A percentile compares a stretch with the other conserved stretches of the same genome.
Evolutionary conservation across 768 basidiomycete species (phyloP).

Genomic region (Mrakia gelida): DNA sequence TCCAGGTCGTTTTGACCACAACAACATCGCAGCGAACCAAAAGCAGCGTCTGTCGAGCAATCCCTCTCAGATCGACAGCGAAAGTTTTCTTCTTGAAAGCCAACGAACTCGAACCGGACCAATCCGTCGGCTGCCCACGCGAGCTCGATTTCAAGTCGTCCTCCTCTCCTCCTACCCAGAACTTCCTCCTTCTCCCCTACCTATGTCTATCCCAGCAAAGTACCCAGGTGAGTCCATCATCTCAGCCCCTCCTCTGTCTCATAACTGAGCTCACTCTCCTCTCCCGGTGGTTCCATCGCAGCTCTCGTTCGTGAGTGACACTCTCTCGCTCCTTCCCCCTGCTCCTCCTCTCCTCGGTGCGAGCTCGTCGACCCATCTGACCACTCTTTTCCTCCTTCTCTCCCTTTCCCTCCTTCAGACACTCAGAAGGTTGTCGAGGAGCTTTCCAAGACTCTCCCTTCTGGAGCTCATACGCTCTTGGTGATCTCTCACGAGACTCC

Average conservation of each 20-base stretch:
- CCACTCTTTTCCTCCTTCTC: background rate
- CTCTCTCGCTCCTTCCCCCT: background rate
- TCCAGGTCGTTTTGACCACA: no score
- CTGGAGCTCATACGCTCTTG: slow-evolving; percentile 12
- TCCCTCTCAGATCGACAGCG: no score
- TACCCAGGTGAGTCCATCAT: background rate
- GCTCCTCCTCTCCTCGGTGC: background rate
- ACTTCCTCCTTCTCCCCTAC: background rate
- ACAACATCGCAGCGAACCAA: no score
- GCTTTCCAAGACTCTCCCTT: background rate
- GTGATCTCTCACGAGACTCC: slow-evolving; percentile 29
- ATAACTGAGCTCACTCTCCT: background rate
- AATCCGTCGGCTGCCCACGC: background rate
- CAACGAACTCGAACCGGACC: no score
- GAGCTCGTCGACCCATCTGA: background rate
- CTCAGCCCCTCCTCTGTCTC: background rate
- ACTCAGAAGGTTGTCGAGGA: slow-evolving; percentile 16
- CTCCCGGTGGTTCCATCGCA: background rate
- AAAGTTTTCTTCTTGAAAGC: no score
- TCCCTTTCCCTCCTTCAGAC: background rate
- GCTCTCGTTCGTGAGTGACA: slow-evolving; percentile 4
- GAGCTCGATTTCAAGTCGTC: background rate
- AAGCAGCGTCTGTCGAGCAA: no score
- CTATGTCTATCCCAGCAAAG: background rate
- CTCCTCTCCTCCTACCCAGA: background rate